These are phyloP conservation scores for Sporothrix luriei DNA, from an alignment of 2,329 filamentous ascomycete species.

Conservation along the genomic window DNA sequence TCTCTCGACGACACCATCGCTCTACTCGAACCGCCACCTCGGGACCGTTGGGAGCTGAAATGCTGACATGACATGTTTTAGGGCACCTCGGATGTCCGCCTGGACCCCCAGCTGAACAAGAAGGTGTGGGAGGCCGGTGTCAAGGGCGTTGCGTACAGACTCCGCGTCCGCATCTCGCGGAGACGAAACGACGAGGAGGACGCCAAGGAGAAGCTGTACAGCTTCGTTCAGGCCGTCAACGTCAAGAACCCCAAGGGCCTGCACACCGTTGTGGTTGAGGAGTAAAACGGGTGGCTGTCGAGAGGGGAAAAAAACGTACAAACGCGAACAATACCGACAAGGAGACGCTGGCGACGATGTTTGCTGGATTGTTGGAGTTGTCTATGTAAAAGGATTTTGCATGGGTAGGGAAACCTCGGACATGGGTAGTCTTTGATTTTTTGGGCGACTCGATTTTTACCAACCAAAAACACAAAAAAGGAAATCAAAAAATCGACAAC, in stretches of 20 bases:
- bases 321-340: slow-evolving; percentile 23
- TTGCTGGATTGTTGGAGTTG: not conserved
- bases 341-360: not conserved
- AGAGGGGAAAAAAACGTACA: slow-evolving; percentile 3
- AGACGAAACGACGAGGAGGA: slow-evolving; percentile 99
- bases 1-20: slow-evolving; percentile 8
- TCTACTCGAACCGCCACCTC: not conserved
- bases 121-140: slow-evolving; percentile 99
- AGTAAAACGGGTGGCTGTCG: slow-evolving; percentile 50
- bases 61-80: slow-evolving; percentile 45
- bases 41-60: not conserved
- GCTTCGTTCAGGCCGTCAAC: slow-evolving; percentile 99
- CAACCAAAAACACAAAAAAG: slow-evolving; percentile 29
- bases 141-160: slow-evolving; percentile 97
- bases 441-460: slow-evolving; percentile 33
- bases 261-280: slow-evolving; percentile 83
- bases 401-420: slow-evolving; percentile 31
- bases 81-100: slow-evolving; percentile 95
- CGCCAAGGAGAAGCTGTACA: slow-evolving; percentile 99
- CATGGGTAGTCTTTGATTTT: slow-evolving; percentile 31
- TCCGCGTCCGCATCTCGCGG: slow-evolving; percentile 97
- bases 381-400: slow-evolving; percentile 27
- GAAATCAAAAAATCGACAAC: slow-evolving; percentile 30
- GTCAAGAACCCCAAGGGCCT: slow-evolving; percentile 99
- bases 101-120: slow-evolving; percentile 99